Conservation (phyloP, 306 rosid species). For the Canavalia ensiformis region DNA sequence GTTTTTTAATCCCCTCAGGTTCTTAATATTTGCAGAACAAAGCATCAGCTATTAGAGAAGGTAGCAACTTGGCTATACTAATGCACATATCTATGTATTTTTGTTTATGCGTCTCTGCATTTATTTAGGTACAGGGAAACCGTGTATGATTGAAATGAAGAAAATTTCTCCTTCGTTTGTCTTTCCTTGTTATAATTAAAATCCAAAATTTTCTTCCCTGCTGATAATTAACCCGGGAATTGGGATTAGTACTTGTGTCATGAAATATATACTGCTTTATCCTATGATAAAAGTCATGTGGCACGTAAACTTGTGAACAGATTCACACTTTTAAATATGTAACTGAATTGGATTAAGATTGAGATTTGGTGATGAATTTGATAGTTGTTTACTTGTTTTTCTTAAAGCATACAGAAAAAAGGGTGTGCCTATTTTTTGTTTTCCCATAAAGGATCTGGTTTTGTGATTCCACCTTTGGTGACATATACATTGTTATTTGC, state of each 20-base stretch:
- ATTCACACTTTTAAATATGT: constrained; percentile 13
- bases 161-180: not conserved
- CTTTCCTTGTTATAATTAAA: not conserved
- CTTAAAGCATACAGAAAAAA: not conserved
- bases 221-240: not conserved
- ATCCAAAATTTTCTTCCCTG: constrained; percentile 11
- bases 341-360: constrained; percentile 9
- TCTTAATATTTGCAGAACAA: constrained; percentile 28
- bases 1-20: not conserved
- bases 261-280: not conserved
- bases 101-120: not conserved
- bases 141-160: not conserved
- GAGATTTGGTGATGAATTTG: constrained; percentile 23
- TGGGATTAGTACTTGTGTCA: not conserved
- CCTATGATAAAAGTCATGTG: not conserved
- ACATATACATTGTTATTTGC: constrained; percentile 10
- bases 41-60: constrained; percentile 40
- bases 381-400: constrained; percentile 16
- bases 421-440: not conserved
- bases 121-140: not conserved
- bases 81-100: not conserved
- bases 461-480: constrained; percentile 28
- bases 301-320: not conserved
- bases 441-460: not conserved
- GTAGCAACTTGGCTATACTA: constrained; percentile 31